phyloP scores from a whole-genome alignment of 2,329 filamentous ascomycete species.

The Pestalotiopsis sp. region DNA sequence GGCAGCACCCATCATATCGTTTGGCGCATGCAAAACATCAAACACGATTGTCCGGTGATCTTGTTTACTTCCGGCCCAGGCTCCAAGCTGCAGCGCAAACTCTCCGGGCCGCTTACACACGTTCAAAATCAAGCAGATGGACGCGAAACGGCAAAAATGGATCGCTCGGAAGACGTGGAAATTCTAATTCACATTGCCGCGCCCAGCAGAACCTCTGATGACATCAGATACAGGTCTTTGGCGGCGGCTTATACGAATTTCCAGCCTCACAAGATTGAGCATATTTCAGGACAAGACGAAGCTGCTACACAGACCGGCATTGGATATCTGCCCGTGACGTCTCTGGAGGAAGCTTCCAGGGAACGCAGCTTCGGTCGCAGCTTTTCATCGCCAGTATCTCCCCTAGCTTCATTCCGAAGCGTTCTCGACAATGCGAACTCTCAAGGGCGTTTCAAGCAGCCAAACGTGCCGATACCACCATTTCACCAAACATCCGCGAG shows the following conservation, averaged over 20 bases:
- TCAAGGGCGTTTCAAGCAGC: constrained; percentile 12
- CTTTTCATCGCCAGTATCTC: constrained; percentile 24
- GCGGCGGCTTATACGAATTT: constrained; percentile 56
- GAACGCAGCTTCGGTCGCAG: constrained; percentile 11
- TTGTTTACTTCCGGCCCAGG: neutral
- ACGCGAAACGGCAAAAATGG: constrained; percentile 25
- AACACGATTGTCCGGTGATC: neutral
- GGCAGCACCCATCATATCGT: neutral
- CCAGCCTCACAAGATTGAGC: neutral
- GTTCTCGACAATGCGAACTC: constrained; percentile 44
- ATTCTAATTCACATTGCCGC: constrained; percentile 60
- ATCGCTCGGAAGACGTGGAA: constrained; percentile 42
- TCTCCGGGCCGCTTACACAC: neutral
- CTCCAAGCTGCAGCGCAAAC: neutral
- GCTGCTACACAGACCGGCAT: too few species aligned
- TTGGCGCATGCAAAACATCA: neutral
- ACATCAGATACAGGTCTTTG: constrained; percentile 50
- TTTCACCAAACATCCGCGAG: too few species aligned
- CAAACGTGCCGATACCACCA: too few species aligned
- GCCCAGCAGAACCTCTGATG: constrained; percentile 49
- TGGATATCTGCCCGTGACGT: too few species aligned
- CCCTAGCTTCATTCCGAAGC: constrained; percentile 45
- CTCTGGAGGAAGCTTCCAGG: neutral
- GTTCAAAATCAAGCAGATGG: neutral
- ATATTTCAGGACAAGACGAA: neutral